phyloP scores from a whole-genome alignment of 495 filamentous ascomycete genomes.

The Aspergillus wentii region DNA sequence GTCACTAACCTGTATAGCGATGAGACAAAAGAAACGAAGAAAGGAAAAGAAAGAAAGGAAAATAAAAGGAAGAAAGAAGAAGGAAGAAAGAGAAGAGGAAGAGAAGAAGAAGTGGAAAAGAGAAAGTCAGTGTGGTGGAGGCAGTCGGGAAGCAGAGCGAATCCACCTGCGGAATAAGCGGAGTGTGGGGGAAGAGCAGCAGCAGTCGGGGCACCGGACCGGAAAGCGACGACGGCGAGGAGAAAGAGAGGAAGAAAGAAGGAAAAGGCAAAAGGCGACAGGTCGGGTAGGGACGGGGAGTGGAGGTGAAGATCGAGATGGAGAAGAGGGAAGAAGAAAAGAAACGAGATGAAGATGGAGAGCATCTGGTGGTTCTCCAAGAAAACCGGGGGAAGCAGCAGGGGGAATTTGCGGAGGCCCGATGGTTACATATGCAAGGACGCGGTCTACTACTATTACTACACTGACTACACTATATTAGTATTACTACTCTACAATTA shows the following conservation, averaged over 20 bases:
- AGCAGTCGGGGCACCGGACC: slow-evolving; percentile 33
- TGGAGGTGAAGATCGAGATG: slow-evolving; percentile 3
- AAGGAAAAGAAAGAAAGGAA: background rate
- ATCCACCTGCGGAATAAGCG: slow-evolving; percentile 20
- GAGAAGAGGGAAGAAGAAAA: slow-evolving; percentile 2
- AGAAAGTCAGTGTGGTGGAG: background rate
- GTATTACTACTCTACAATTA: too few species aligned
- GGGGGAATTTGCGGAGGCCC: too few species aligned
- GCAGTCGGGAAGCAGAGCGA: background rate
- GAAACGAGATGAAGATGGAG: background rate
- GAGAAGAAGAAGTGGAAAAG: slow-evolving; percentile 2
- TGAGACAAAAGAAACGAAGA: slow-evolving; percentile 1
- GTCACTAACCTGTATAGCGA: too few species aligned
- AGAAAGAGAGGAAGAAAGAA: background rate
- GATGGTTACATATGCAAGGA: too few species aligned
- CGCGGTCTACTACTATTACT: too few species aligned
- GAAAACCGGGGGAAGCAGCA: background rate
- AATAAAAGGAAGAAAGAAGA: slow-evolving; percentile 1
- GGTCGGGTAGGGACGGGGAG: too few species aligned
- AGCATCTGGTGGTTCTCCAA: too few species aligned
- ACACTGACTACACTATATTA: too few species aligned
- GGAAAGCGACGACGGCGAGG: slow-evolving; percentile 5
- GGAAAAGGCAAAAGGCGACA: background rate
- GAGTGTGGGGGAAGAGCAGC: slow-evolving; percentile 37
- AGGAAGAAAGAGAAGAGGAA: background rate